These are phyloP conservation scores for Wallacemonas sp. DNA, from an alignment of 208 protist genomes.

Conservation along the genomic window DNA sequence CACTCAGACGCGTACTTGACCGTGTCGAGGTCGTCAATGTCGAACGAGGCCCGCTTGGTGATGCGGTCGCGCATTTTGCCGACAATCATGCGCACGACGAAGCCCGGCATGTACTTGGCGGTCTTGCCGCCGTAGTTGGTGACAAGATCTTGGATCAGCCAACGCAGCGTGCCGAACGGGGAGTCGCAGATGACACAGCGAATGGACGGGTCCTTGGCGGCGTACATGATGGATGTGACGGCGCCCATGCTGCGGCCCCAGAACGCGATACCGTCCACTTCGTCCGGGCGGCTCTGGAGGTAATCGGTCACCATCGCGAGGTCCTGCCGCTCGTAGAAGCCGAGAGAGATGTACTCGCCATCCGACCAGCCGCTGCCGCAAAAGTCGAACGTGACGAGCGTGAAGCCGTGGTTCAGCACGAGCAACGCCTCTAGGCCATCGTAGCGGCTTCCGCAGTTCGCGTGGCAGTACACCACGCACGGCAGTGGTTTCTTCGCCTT, in stretches of 20 bases:
- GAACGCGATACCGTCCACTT: constrained; percentile 80
- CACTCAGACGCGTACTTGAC: constrained; percentile 84
- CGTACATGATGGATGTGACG: constrained; percentile 95
- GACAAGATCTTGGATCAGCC: constrained; percentile 86
- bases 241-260: constrained; percentile 97
- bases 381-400: constrained; percentile 93
- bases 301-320: constrained; percentile 88
- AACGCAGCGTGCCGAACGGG: constrained; percentile 89
- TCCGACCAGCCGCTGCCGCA: constrained; percentile 92
- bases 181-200: constrained; percentile 93
- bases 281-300: constrained; percentile 46
- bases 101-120: constrained; percentile 67
- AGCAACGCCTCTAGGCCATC: constrained; percentile 81
- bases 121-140: constrained; percentile 40
- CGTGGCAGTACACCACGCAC: constrained; percentile 93
- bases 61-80: constrained; percentile 88
- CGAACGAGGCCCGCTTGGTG: constrained; percentile 87
- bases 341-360: constrained; percentile 95
- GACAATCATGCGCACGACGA: constrained; percentile 78
- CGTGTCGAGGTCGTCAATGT: constrained; percentile 92
- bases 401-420: constrained; percentile 86
- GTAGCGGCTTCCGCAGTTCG: constrained; percentile 85
- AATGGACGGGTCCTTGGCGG: constrained; percentile 86
- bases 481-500: constrained; percentile 33
- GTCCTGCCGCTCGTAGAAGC: constrained; percentile 96